Conservation (phyloP, 2,329 filamentous ascomycete genomes). For the Apiospora malaysiana region DNA sequence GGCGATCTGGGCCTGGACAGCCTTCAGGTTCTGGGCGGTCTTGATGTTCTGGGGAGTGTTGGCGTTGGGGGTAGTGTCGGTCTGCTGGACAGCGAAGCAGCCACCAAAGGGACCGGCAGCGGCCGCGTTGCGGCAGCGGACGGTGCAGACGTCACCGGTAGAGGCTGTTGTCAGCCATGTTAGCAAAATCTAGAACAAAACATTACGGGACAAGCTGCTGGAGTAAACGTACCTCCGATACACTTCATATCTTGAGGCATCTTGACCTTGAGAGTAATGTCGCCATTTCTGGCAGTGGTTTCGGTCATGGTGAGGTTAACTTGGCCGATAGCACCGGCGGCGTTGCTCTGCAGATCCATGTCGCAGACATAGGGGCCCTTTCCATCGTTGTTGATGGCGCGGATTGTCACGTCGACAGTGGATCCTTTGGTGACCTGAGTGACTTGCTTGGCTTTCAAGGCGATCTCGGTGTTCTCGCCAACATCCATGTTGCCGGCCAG, state of each 20-base stretch:
- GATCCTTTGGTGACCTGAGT: slow-evolving; percentile 56
- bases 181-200: neutral
- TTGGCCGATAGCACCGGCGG: slow-evolving; percentile 47
- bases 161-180: slow-evolving; percentile 36
- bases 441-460: slow-evolving; percentile 50
- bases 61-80: slow-evolving; percentile 38
- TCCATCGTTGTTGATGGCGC: slow-evolving; percentile 60
- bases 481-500: slow-evolving; percentile 67
- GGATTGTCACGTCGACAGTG: slow-evolving; percentile 50
- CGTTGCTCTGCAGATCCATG: slow-evolving; percentile 41
- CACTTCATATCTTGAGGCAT: slow-evolving; percentile 43
- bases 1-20: slow-evolving; percentile 45
- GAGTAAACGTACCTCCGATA: slow-evolving; percentile 38
- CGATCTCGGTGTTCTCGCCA: slow-evolving; percentile 59
- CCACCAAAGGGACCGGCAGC: slow-evolving; percentile 39
- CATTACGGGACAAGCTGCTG: neutral
- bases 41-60: slow-evolving; percentile 42
- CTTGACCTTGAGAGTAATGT: slow-evolving; percentile 41
- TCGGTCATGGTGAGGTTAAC: slow-evolving; percentile 47
- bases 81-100: slow-evolving; percentile 50
- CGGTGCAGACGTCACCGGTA: slow-evolving; percentile 49
- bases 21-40: slow-evolving; percentile 46
- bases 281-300: slow-evolving; percentile 38
- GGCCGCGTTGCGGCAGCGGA: slow-evolving; percentile 46
- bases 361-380: slow-evolving; percentile 56